Evolutionary conservation across 805 yeast genomes (phyloP), one percentile per base, ranked within the genome.

Genomic region (Kregervanrija delftensis): DNA sequence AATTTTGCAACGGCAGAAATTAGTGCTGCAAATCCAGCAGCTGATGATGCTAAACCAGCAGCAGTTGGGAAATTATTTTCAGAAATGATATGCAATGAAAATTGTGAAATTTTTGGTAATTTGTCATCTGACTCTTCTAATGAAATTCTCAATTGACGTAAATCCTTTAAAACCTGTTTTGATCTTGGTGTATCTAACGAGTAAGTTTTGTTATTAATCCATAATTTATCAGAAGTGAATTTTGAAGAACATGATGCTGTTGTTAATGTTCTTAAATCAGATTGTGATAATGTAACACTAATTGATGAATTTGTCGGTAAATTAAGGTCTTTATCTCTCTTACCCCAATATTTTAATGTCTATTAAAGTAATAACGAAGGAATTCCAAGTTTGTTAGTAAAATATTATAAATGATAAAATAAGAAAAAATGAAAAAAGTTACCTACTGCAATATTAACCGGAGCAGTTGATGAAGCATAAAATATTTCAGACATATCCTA

Each of bases 11-110:
- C 79, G n/a, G 96, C 86, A 40, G 78, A 78, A 16, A 91, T 95
- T 49, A 93, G 73, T 9, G 99, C 99, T 33, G 99, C 96, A 66
- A 89, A 91, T 0, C 99, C 99, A 9, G 99, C 98, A 11, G 99
- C 99, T 5, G 96, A 85, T 1, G 96, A 88, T 0, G 99, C 99
- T 55, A 93, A 75, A 2, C 99, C 99, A 5, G 99, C 99, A 31
- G 99, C 99, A 22, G 99, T 93, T 42, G 99, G 99, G 74, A 93
- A 93, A 68, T 93, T 93, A 71, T 93, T 93, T 61, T 88, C 96
- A 28, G 95, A 82, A 11, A 87, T 95, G 54, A 93, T 85, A 56
- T 82, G 87, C 46, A 93, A 71, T 42, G 75, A 73, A 76, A 76
- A 79, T 14, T 69, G 56, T 31, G 91, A 76, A 47, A 89, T 70